These are phyloP conservation scores for Platanus orientalis DNA, from an alignment of 164 flowering plant species.

Conservation along the genomic window DNA sequence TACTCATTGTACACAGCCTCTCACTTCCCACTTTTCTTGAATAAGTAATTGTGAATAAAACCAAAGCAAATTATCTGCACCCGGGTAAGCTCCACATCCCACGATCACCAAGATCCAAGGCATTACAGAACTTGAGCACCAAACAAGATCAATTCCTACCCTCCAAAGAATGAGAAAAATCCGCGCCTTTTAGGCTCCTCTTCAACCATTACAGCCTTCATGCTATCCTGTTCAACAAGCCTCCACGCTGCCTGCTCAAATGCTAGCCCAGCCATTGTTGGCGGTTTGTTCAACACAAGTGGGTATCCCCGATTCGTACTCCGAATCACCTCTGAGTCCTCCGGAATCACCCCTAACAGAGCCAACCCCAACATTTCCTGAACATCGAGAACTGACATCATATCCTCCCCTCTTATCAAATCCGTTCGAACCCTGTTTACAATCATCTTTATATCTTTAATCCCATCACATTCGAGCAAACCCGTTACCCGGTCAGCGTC, in stretches of 20 bases:
- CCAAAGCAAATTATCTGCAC: neutral
- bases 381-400: slow-evolving; percentile 97
- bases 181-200: slow-evolving; percentile 92
- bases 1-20: slow-evolving; percentile 35
- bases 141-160: slow-evolving; percentile 21
- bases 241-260: slow-evolving; percentile 99
- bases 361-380: slow-evolving; percentile 95
- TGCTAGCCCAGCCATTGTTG: slow-evolving; percentile 92
- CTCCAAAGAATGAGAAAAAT: slow-evolving; percentile 88
- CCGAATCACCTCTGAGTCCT: slow-evolving; percentile 91
- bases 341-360: slow-evolving; percentile 87
- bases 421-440: slow-evolving; percentile 94
- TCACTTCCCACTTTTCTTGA: neutral
- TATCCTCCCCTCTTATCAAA: slow-evolving; percentile 96
- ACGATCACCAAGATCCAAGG: neutral
- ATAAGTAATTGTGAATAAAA: slow-evolving; percentile 6
- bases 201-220: slow-evolving; percentile 95
- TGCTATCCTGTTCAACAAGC: slow-evolving; percentile 95
- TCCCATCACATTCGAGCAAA: slow-evolving; percentile 89
- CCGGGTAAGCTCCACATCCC: neutral
- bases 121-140: neutral
- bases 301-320: slow-evolving; percentile 95
- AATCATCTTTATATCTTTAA: slow-evolving; percentile 95
- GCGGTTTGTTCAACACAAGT: slow-evolving; percentile 87
- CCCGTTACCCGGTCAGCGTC: slow-evolving; percentile 97